Percentiles rank a stretch among this genome's conserved stretches.
Evolutionary conservation across 768 basidiomycete genomes (phyloP).

Genomic region (Mycena albidolilacea): DNA sequence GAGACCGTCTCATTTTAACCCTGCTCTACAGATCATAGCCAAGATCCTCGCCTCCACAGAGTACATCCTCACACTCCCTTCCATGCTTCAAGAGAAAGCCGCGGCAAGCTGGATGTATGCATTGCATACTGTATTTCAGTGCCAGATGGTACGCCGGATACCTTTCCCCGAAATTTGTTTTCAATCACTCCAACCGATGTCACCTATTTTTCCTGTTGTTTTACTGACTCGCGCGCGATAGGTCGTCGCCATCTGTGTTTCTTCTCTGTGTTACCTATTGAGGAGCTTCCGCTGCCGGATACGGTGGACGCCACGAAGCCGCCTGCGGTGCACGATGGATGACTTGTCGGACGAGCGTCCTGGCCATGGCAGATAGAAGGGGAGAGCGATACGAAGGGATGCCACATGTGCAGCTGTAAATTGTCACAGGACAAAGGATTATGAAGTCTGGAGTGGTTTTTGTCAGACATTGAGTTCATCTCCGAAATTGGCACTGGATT

Average conservation of each 20-base stretch:
- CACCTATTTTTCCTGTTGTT: conserved; percentile 43
- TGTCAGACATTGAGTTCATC: too few species aligned
- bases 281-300: conserved; percentile 32
- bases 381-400: too few species aligned
- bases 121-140: conserved; percentile 68
- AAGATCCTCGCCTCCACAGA: conserved; percentile 62
- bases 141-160: conserved; percentile 60
- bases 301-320: conserved; percentile 14
- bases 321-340: conserved; percentile 17
- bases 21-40: conserved; percentile 61
- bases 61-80: conserved; percentile 63
- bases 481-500: too few species aligned
- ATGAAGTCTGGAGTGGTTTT: too few species aligned
- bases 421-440: too few species aligned
- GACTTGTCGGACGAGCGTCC: too few species aligned
- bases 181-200: conserved; percentile 26
- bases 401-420: too few species aligned
- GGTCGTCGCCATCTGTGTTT: conserved; percentile 32
- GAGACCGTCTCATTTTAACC: too few species aligned
- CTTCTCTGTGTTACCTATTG: conserved; percentile 33
- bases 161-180: conserved; percentile 19
- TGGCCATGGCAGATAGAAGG: too few species aligned
- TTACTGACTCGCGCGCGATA: background rate
- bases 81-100: conserved; percentile 58
- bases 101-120: conserved; percentile 67